Conservation (phyloP, 2,329 filamentous ascomycete species). For the Pseudocercospora cruenta region DNA sequence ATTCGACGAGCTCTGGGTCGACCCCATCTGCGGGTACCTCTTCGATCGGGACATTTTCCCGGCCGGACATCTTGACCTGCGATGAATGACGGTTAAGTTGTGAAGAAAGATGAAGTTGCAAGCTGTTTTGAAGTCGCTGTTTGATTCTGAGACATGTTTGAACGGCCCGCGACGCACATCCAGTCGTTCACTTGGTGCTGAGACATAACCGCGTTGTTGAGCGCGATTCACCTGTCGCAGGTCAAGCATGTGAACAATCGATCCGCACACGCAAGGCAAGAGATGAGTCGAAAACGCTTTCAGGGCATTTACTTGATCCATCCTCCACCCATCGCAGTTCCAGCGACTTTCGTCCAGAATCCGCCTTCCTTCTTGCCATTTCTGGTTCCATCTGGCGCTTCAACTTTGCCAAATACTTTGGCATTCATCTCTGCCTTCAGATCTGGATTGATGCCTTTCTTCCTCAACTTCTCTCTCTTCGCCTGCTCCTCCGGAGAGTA, state of each 20-base stretch:
- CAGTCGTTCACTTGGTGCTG: not conserved
- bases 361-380: constrained; percentile 4
- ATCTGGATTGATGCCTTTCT: constrained; percentile 22
- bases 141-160: not conserved
- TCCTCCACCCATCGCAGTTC: constrained; percentile 21
- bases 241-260: not conserved
- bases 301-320: constrained; percentile 9
- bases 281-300: not conserved
- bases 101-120: not conserved
- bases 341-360: constrained; percentile 23
- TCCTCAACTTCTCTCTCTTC: constrained; percentile 13
- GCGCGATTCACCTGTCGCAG: not conserved
- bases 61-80: not conserved
- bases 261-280: not conserved
- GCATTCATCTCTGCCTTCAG: constrained; percentile 25
- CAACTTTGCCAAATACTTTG: constrained; percentile 12
- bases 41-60: not conserved
- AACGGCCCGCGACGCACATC: not conserved
- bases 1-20: not conserved
- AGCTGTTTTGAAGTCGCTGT: not conserved
- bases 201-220: not conserved
- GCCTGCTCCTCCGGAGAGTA: constrained; percentile 22
- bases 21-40: not conserved
- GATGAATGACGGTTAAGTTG: not conserved
- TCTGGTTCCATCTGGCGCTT: constrained; percentile 13